Conservation (phyloP, 2,329 filamentous ascomycete genomes). For the Paradendryphiella salina region DNA sequence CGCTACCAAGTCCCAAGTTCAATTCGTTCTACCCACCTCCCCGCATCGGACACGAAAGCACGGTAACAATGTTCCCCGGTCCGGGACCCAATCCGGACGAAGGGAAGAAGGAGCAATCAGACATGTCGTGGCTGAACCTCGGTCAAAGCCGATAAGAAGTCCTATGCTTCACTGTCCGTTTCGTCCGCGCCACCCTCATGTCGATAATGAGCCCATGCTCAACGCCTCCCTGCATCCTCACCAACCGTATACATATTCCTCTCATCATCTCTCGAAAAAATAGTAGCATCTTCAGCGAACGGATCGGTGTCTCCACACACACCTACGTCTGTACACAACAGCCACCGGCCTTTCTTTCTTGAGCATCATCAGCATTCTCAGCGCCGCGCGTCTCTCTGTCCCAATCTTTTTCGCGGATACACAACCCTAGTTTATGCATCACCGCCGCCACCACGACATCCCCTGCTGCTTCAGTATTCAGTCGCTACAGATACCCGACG, state of each 20-base stretch:
- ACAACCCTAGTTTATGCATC: conserved; percentile 4
- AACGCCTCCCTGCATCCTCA: conserved; percentile 8
- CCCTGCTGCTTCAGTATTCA: conserved; percentile 28
- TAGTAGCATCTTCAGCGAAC: conserved; percentile 27
- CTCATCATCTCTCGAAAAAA: conserved; percentile 19
- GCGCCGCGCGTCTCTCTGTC: conserved; percentile 29
- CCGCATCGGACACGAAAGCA: conserved; percentile 64
- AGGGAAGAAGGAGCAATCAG: conserved; percentile 49
- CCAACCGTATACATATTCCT: conserved; percentile 12
- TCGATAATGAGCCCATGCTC: conserved; percentile 13
- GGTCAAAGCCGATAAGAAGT: conserved; percentile 50
- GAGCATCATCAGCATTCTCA: conserved; percentile 37
- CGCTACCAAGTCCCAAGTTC: conserved; percentile 56
- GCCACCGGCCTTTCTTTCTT: conserved; percentile 23
- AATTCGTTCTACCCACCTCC: conserved; percentile 48
- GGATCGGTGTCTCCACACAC: conserved; percentile 6
- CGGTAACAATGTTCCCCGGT: conserved; percentile 39
- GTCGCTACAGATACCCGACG: conserved; percentile 47
- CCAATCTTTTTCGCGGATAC: conserved; percentile 1
- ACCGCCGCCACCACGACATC: background rate
- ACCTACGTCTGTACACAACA: conserved; percentile 15
- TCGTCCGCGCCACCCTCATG: conserved; percentile 1
- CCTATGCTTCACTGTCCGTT: background rate
- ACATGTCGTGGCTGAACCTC: conserved; percentile 82
- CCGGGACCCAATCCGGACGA: conserved; percentile 20